Percentiles rank a stretch among this genome's conserved stretches.
These are phyloP conservation scores for Fremontodendron californicum DNA, from an alignment of 345 rosid genomes.

Conservation along the genomic window DNA sequence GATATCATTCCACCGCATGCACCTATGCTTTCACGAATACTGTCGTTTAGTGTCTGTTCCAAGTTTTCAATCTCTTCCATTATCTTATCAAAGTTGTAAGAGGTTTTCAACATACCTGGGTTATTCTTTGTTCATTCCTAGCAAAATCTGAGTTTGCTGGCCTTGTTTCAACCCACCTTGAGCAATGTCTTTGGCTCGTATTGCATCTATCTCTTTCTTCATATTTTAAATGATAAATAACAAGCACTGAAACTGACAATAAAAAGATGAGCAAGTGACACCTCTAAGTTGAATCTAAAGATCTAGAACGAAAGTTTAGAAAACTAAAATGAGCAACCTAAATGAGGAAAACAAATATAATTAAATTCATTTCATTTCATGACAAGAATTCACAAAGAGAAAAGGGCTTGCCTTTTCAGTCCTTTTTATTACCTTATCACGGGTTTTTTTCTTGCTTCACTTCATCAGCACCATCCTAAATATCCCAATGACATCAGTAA, in stretches of 20 bases:
- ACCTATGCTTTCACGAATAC: too few species aligned
- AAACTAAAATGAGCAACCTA: too few species aligned
- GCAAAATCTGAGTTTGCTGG: slow-evolving; percentile 97
- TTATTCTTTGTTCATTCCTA: slow-evolving; percentile 84
- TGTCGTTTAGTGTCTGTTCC: too few species aligned
- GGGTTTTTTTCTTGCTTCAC: slow-evolving; percentile 83
- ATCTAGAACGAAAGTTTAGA: too few species aligned
- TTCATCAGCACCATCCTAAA: too few species aligned
- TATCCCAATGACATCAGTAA: slow-evolving; percentile 7
- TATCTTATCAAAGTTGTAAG: too few species aligned
- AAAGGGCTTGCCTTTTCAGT: neutral
- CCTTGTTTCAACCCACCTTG: slow-evolving; percentile 97
- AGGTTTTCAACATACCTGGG: slow-evolving; percentile 76
- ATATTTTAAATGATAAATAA: slow-evolving; percentile 30
- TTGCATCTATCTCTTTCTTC: slow-evolving; percentile 89
- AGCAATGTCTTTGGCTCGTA: slow-evolving; percentile 84
- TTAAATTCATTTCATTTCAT: too few species aligned
- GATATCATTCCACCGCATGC: too few species aligned
- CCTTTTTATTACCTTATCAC: slow-evolving; percentile 45
- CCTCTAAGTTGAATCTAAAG: too few species aligned
- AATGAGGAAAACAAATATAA: too few species aligned
- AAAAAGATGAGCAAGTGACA: too few species aligned
- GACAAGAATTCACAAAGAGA: neutral
- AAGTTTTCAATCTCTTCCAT: too few species aligned
- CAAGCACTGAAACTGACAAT: neutral